Percentiles rank a stretch among this genome's conserved stretches.
phyloP scores from a whole-genome alignment of 2,329 filamentous ascomycete species.

The Fusarium sp. region DNA sequence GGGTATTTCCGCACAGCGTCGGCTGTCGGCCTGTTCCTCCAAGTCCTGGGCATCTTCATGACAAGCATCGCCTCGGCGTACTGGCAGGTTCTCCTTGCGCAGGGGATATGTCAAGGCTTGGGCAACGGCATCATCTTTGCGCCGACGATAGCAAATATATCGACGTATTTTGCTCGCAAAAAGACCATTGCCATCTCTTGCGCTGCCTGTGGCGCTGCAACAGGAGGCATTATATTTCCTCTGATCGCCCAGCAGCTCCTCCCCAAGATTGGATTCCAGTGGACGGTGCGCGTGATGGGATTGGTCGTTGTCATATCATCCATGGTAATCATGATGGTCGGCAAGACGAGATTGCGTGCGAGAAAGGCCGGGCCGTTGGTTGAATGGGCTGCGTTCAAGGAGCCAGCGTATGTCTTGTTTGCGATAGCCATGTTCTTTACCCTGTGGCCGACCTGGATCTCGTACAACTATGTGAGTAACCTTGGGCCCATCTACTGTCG shows the following conservation, averaged over 20 bases:
- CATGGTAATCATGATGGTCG: slow-evolving; percentile 51
- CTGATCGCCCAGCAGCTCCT: slow-evolving; percentile 64
- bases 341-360: slow-evolving; percentile 59
- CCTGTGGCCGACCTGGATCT: slow-evolving; percentile 61
- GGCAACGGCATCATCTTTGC: slow-evolving; percentile 64
- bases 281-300: slow-evolving; percentile 70
- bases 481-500: not conserved
- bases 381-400: slow-evolving; percentile 61
- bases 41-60: slow-evolving; percentile 57
- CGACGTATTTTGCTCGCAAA: slow-evolving; percentile 69
- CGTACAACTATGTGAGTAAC: slow-evolving; percentile 56
- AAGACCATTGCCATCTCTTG: slow-evolving; percentile 68
- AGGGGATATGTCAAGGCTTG: slow-evolving; percentile 66
- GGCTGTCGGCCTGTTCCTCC: slow-evolving; percentile 51
- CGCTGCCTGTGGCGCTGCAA: slow-evolving; percentile 66
- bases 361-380: slow-evolving; percentile 60
- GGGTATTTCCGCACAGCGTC: slow-evolving; percentile 52
- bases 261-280: slow-evolving; percentile 68
- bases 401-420: slow-evolving; percentile 54
- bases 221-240: slow-evolving; percentile 71
- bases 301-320: slow-evolving; percentile 64
- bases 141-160: slow-evolving; percentile 61
- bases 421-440: slow-evolving; percentile 49
- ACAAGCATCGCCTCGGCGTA: slow-evolving; percentile 55
- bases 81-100: slow-evolving; percentile 60